These are phyloP conservation scores for Candida rishiriensis DNA, from an alignment of 805 yeast genomes.

Conservation along the genomic window DNA sequence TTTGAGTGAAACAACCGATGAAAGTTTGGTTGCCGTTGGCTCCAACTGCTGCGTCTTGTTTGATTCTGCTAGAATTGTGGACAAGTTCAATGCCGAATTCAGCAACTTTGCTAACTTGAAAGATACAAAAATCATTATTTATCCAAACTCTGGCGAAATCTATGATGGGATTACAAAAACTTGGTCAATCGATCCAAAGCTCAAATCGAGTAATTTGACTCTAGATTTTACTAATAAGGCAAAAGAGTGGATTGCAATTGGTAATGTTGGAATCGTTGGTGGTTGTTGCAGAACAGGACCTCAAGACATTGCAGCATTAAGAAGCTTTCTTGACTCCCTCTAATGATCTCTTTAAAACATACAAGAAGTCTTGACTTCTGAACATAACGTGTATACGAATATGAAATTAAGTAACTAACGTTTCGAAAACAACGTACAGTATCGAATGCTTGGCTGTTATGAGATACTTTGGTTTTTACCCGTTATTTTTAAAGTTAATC, in stretches of 20 bases:
- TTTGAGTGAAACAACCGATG: constrained; percentile 18
- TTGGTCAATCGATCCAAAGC: constrained; percentile 32
- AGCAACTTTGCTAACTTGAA: constrained; percentile 8
- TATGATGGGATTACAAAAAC: constrained; percentile 45
- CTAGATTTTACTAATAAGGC: constrained; percentile 37
- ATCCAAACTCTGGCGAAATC: constrained; percentile 74
- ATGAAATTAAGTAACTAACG: too few species aligned
- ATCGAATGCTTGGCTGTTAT: too few species aligned
- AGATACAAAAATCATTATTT: constrained; percentile 44
- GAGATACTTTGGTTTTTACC: too few species aligned
- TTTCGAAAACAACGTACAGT: too few species aligned
- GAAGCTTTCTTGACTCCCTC: constrained; percentile 11
- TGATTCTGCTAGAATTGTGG: constrained; percentile 37
- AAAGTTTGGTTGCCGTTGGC: constrained; percentile 46
- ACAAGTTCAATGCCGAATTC: constrained; percentile 16
- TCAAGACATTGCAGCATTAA: constrained; percentile 29
- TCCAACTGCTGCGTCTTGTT: constrained; percentile 60
- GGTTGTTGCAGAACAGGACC: constrained; percentile 78
- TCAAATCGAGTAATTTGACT: constrained; percentile 14
- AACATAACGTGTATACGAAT: too few species aligned
- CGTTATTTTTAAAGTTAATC: too few species aligned
- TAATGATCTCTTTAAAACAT: neutral
- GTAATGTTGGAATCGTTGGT: constrained; percentile 51
- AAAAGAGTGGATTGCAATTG: constrained; percentile 34
- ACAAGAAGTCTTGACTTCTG: too few species aligned